These are phyloP conservation scores for Phyllosticta capitalensis DNA, from an alignment of 2,329 filamentous ascomycete species.

Conservation along the genomic window DNA sequence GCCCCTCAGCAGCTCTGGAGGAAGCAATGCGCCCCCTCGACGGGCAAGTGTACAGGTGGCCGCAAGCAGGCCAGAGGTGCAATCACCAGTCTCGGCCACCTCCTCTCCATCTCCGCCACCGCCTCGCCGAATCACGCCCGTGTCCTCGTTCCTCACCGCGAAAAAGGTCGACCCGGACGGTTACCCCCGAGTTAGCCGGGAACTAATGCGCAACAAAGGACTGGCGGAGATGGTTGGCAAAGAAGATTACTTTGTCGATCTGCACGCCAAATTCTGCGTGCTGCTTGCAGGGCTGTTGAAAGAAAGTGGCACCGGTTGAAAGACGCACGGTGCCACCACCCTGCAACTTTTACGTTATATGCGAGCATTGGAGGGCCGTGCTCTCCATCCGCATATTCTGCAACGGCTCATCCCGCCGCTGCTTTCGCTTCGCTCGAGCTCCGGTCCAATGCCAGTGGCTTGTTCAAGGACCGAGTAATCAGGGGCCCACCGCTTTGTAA, in stretches of 20 bases:
- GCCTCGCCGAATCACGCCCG: conserved; percentile 41
- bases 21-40: conserved; percentile 14
- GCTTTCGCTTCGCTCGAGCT: not conserved
- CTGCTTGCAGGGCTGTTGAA: conserved; percentile 30
- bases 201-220: conserved; percentile 43
- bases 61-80: not conserved
- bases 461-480: conserved; percentile 4
- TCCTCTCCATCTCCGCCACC: conserved; percentile 22
- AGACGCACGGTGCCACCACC: not conserved
- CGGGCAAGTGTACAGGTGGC: conserved; percentile 5
- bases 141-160: conserved; percentile 49
- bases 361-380: conserved; percentile 3
- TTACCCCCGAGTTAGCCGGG: conserved; percentile 42
- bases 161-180: conserved; percentile 48
- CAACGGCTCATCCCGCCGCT: conserved; percentile 8
- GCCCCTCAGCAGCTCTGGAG: conserved; percentile 17
- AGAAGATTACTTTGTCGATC: conserved; percentile 48
- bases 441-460: conserved; percentile 1
- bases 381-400: conserved; percentile 1
- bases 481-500: not conserved
- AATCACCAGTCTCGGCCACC: not conserved
- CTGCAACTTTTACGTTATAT: conserved; percentile 9
- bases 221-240: conserved; percentile 51
- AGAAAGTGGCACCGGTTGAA: conserved; percentile 22
- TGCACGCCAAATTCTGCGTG: conserved; percentile 43